These are phyloP conservation scores for Fusarium sp. DNA, from an alignment of 2,329 filamentous ascomycete species.

Conservation along the genomic window DNA sequence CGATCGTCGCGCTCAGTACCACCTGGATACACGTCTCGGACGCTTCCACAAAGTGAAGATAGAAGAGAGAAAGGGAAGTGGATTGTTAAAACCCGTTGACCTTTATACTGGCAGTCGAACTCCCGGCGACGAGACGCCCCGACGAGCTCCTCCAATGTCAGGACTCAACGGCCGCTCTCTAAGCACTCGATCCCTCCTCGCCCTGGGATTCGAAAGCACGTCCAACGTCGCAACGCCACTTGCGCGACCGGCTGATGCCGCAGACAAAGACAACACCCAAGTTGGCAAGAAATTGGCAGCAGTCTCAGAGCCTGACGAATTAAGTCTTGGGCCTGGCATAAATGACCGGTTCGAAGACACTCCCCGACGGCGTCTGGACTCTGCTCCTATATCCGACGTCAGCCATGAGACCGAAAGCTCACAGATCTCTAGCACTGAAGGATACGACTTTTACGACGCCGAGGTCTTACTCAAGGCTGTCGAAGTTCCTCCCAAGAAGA, in stretches of 20 bases:
- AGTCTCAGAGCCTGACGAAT: conserved; percentile 62
- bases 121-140: conserved; percentile 55
- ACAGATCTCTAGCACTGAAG: conserved; percentile 66
- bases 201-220: conserved; percentile 70
- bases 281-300: conserved; percentile 58
- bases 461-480: conserved; percentile 65
- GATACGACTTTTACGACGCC: conserved; percentile 74
- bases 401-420: conserved; percentile 63
- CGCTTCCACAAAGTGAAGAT: conserved; percentile 52
- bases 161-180: conserved; percentile 50
- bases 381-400: conserved; percentile 61
- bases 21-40: conserved; percentile 62
- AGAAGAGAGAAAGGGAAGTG: conserved; percentile 48
- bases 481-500: conserved; percentile 61
- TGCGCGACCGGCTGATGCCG: conserved; percentile 60
- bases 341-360: conserved; percentile 53
- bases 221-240: conserved; percentile 72
- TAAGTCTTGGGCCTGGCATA: conserved; percentile 62
- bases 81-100: conserved; percentile 45
- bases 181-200: conserved; percentile 59
- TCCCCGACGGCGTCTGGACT: conserved; percentile 61
- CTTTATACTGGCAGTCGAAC: conserved; percentile 40
- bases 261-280: conserved; percentile 48
- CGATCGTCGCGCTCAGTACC: conserved; percentile 66
- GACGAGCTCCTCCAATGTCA: conserved; percentile 47